Conservation (phyloP, 345 rosid species). For the Gossypioides kirkii region DNA sequence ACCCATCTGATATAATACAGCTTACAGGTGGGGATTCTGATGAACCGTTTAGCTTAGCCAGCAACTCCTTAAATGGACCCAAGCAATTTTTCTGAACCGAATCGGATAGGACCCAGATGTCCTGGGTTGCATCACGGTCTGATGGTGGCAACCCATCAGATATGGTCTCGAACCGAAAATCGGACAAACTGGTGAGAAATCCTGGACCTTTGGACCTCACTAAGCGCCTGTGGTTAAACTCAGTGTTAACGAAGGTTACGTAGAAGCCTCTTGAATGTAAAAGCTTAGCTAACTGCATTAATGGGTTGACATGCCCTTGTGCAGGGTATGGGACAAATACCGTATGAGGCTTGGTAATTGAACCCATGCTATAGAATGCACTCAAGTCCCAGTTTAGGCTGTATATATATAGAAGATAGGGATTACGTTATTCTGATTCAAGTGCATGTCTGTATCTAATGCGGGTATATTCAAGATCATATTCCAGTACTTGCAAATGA, state of each 20-base stretch:
- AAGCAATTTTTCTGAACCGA: slow-evolving; percentile 18
- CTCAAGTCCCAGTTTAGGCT: neutral
- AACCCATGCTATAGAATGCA: neutral
- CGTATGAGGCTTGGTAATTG: slow-evolving; percentile 21
- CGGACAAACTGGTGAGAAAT: neutral
- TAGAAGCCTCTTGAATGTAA: slow-evolving; percentile 32
- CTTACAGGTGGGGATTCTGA: slow-evolving; percentile 23
- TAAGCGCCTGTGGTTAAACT: slow-evolving; percentile 14
- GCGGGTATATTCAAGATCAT: neutral
- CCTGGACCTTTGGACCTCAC: slow-evolving; percentile 11
- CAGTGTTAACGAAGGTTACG: slow-evolving; percentile 25
- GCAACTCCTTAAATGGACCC: slow-evolving; percentile 25
- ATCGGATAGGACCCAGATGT: slow-evolving; percentile 20
- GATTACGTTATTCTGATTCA: neutral
- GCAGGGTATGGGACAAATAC: slow-evolving; percentile 38
- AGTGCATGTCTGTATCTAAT: neutral
- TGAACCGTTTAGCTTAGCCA: slow-evolving; percentile 18
- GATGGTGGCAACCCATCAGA: slow-evolving; percentile 11
- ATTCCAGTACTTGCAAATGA: too few species aligned
- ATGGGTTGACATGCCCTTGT: slow-evolving; percentile 39
- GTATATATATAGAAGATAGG: slow-evolving; percentile 10
- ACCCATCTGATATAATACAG: slow-evolving; percentile 31
- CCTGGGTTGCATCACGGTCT: slow-evolving; percentile 11
- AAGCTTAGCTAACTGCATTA: slow-evolving; percentile 37
- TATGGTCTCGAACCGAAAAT: slow-evolving; percentile 14